These are phyloP conservation scores for Nakaseomyces glabratus DNA, from an alignment of 1,139 yeast species.

Conservation along the genomic window DNA sequence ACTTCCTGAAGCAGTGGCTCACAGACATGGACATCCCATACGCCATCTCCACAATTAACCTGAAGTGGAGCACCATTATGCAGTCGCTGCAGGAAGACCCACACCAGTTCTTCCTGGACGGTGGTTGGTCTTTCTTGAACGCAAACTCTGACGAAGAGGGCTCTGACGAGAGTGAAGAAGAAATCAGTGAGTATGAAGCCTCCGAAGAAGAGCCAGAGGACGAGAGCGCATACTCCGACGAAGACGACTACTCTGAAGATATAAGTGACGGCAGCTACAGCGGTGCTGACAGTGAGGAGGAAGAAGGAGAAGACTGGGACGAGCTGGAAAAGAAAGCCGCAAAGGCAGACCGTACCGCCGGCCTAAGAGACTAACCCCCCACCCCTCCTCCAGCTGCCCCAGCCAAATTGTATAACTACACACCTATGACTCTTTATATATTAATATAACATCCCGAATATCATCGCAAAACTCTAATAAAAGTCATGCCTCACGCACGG, in stretches of 20 bases:
- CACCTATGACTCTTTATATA: too few relatives aligned
- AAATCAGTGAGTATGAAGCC: conserved; percentile 35
- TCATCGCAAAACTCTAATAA: too few relatives aligned
- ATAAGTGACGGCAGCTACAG: conserved; percentile 39
- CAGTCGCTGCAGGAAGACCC: conserved; percentile 90
- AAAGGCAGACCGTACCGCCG: conserved; percentile 33
- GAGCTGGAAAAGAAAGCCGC: conserved; percentile 64
- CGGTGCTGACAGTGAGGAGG: conserved; percentile 44
- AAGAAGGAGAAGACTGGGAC: conserved; percentile 68
- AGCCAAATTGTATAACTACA: not conserved
- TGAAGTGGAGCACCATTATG: conserved; percentile 95
- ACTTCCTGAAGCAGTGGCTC: conserved; percentile 91
- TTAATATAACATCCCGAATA: too few relatives aligned
- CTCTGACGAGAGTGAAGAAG: conserved; percentile 48
- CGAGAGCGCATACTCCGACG: conserved; percentile 56
- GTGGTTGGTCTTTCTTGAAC: conserved; percentile 93
- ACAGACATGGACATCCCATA: conserved; percentile 92
- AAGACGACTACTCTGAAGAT: conserved; percentile 37
- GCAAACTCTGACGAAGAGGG: conserved; percentile 58
- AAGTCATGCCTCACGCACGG: too few relatives aligned
- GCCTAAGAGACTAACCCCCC: conserved; percentile 26
- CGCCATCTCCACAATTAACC: conserved; percentile 90
- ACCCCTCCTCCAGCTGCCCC: too few relatives aligned
- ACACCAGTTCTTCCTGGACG: conserved; percentile 83
- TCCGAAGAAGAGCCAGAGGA: conserved; percentile 60